Evolutionary conservation across 2,329 filamentous ascomycete genomes (phyloP).

Genomic region (Rosellinia necatrix): DNA sequence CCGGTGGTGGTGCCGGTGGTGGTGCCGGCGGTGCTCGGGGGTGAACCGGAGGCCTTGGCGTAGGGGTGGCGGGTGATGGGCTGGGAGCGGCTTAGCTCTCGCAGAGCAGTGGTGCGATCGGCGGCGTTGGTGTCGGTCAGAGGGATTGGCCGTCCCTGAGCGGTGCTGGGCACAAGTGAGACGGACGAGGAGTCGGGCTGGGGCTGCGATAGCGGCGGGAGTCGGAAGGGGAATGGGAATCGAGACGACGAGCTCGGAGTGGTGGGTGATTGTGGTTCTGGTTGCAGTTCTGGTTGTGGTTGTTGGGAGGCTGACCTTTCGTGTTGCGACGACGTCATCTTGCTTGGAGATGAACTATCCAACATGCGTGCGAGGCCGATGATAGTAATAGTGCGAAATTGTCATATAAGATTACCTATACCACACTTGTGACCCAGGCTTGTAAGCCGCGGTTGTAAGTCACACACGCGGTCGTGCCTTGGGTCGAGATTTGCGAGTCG

Average conservation of each 20-base stretch:
- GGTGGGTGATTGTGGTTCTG: neutral
- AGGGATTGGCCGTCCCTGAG: slow-evolving; percentile 59
- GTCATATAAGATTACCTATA: too few species aligned
- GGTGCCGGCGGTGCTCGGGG: slow-evolving; percentile 50
- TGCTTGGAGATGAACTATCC: too few species aligned
- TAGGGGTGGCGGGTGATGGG: slow-evolving; percentile 54
- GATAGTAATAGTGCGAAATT: too few species aligned
- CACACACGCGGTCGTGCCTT: too few species aligned
- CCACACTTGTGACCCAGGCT: too few species aligned
- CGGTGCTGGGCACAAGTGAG: slow-evolving; percentile 58
- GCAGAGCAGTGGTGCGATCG: slow-evolving; percentile 62
- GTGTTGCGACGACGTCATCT: too few species aligned
- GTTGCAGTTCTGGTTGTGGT: neutral
- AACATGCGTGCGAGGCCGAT: too few species aligned
- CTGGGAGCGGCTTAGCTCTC: slow-evolving; percentile 62
- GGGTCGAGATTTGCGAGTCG: too few species aligned
- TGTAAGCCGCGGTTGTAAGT: too few species aligned
- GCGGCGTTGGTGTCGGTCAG: slow-evolving; percentile 61
- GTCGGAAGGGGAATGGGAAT: slow-evolving; percentile 26
- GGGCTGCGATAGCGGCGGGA: slow-evolving; percentile 54
- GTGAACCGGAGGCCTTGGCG: slow-evolving; percentile 53
- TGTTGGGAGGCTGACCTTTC: neutral
- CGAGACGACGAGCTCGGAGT: slow-evolving; percentile 11
- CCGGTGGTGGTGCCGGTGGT: slow-evolving; percentile 44
- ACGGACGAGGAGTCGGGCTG: slow-evolving; percentile 57